Evolutionary conservation across 305 asterid species (phyloP), one percentile per base, ranked within the genome.

Genomic region (Fraxinus latifolia): DNA sequence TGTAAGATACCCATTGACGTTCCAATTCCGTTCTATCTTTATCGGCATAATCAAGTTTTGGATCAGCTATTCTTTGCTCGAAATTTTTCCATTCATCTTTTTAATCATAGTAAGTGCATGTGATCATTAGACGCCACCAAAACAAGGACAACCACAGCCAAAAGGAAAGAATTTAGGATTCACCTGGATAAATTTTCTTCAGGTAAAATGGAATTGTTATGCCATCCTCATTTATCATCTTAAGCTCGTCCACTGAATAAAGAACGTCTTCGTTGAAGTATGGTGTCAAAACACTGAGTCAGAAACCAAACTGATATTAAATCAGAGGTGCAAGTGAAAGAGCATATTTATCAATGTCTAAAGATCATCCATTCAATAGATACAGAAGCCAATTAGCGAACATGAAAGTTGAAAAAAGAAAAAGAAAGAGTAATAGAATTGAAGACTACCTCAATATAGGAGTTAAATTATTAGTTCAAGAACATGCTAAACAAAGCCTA

Each of bases 101-200:
- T 33, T 39, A 76, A 82, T 36, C 83, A 85, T 32, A 79, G 25
- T 77, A 39, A 86, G 81, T 47, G 12, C 73, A 65, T 55, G 83
- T 81, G 65, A 32, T 85, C 65, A 84, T 47, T 76, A 32, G 14
- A 78, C 71, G 7, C 83, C 80, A 29, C 60, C 77, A 62, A 32
- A 79, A 74, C 68, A 42, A 79, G 78, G 81, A 70, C 15, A 58
- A 77, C 68, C 74, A 72, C 77, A 76, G 78, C 72, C 82, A 71
- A 34, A 79, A 79, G 65, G 33, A 67, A 68, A 67, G 74, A 83
- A 72, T 77, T 81, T 67, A 29, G 78, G 60, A 84, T 91, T 87
- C 84, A 91, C 99, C 99, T 27, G 99, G 99, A 89, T 94, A 96
- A 86, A 96, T 93, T 79, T 86, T 93, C 90, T 96, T 95, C 80